phyloP scores from a whole-genome alignment of 163 green algal genomes.

The Chloromonas sp. region DNA sequence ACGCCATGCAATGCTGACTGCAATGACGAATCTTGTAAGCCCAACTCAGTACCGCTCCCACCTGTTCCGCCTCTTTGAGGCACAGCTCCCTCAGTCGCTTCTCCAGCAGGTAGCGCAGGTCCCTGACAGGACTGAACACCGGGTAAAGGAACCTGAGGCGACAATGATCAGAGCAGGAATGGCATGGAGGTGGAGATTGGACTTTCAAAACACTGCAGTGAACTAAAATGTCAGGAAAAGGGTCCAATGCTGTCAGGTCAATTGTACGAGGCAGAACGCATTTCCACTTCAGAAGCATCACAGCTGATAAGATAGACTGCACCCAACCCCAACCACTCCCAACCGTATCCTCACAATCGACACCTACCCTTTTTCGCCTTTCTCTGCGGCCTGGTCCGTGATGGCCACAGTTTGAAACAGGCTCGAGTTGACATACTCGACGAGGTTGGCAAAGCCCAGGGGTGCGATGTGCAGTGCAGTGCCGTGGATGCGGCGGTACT shows the following conservation, averaged over 20 bases:
- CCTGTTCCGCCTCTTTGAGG: background rate
- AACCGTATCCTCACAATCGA: no score
- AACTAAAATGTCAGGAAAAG: no score
- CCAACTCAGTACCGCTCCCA: background rate
- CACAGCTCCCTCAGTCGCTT: conserved; percentile 19
- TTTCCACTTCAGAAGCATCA: no score
- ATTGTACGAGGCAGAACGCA: no score
- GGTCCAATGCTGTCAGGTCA: no score
- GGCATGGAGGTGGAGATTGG: no score
- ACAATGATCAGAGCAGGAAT: no score
- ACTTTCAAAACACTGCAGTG: no score
- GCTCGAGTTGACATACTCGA: background rate
- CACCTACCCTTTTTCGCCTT: conserved; percentile 13
- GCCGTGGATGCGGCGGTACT: conserved; percentile 3
- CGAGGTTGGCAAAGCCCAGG: conserved; percentile 13
- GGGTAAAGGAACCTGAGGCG: background rate
- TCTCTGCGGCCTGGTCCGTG: background rate
- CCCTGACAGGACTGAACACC: background rate
- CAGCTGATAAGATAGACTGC: no score
- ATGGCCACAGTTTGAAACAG: background rate
- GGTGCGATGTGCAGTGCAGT: conserved; percentile 11
- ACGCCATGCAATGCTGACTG: no score
- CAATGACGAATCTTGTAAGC: no score
- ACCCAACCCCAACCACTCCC: no score
- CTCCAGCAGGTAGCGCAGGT: conserved; percentile 24